Conservation (phyloP, 495 filamentous ascomycete species). For the Neurospora sp. region DNA sequence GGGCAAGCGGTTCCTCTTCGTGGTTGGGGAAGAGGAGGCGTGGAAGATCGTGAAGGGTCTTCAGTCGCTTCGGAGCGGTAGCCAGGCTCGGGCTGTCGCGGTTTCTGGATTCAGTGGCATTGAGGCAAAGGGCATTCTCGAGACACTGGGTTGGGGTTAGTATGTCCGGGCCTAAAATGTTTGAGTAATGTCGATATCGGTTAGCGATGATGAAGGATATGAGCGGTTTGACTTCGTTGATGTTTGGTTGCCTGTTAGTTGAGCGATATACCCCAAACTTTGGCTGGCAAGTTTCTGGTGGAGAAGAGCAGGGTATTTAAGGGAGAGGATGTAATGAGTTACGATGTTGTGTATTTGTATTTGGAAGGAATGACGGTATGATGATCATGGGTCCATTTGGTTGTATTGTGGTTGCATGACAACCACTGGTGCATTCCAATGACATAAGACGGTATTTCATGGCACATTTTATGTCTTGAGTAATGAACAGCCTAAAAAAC, state of each 20-base stretch:
- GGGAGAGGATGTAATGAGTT: neutral
- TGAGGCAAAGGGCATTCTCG: constrained; percentile 52
- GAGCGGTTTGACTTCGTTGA: neutral
- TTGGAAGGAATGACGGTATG: neutral
- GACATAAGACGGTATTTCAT: neutral
- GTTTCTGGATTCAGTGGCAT: constrained; percentile 47
- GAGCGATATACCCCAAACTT: neutral
- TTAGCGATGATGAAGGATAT: neutral
- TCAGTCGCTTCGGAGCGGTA: constrained; percentile 60
- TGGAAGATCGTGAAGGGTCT: constrained; percentile 89
- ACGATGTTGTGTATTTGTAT: neutral
- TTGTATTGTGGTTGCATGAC: neutral
- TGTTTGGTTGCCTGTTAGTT: neutral
- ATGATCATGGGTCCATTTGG: neutral
- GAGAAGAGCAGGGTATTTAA: neutral
- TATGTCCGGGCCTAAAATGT: neutral
- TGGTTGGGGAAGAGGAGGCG: constrained; percentile 70
- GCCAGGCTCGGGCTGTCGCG: constrained; percentile 57
- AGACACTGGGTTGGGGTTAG: constrained; percentile 45
- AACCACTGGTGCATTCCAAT: neutral
- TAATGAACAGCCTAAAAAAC: neutral
- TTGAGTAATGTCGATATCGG: neutral
- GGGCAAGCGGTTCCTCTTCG: constrained; percentile 71
- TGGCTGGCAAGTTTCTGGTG: neutral
- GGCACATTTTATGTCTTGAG: neutral